phyloP scores from a whole-genome alignment of 768 basidiomycete species.

The Ramaria sp. region DNA sequence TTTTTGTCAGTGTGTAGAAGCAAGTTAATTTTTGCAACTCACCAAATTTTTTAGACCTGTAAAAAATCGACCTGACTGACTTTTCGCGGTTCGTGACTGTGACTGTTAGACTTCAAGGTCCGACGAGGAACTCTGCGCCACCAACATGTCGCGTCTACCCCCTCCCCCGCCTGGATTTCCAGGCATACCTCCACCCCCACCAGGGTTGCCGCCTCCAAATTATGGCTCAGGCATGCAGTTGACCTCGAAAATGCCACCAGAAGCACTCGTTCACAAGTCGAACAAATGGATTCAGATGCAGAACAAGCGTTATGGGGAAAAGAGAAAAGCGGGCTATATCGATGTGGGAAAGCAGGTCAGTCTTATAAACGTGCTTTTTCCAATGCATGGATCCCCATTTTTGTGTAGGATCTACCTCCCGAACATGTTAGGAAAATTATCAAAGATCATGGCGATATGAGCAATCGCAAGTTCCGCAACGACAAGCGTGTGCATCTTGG shows the following conservation, averaged over 20 bases:
- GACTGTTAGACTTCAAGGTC: neutral
- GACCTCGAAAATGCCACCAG: conserved; percentile 34
- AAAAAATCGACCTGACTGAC: neutral
- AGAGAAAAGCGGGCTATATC: conserved; percentile 78
- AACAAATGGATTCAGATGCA: conserved; percentile 97
- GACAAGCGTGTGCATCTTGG: conserved; percentile 99
- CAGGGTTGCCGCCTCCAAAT: conserved; percentile 17
- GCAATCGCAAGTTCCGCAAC: conserved; percentile 96
- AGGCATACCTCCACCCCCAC: conserved; percentile 22
- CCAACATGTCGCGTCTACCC: conserved; percentile 9
- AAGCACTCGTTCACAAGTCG: conserved; percentile 81
- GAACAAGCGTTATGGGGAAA: conserved; percentile 84
- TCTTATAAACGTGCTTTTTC: neutral
- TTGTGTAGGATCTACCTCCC: conserved; percentile 74
- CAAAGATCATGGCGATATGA: conserved; percentile 99
- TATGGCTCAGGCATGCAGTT: neutral
- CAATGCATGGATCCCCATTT: conserved; percentile 14
- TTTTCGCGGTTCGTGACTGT: neutral
- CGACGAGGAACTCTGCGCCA: conserved; percentile 1
- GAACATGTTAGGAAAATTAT: conserved; percentile 99
- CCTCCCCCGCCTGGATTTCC: conserved; percentile 20
- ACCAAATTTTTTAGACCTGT: no score
- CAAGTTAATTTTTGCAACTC: no score
- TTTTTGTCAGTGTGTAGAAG: no score
- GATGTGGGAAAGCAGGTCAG: conserved; percentile 90